Base-by-base conservation (phyloP, 2,329 filamentous ascomycete genomes). In the Cladosporium sp. region DNA sequence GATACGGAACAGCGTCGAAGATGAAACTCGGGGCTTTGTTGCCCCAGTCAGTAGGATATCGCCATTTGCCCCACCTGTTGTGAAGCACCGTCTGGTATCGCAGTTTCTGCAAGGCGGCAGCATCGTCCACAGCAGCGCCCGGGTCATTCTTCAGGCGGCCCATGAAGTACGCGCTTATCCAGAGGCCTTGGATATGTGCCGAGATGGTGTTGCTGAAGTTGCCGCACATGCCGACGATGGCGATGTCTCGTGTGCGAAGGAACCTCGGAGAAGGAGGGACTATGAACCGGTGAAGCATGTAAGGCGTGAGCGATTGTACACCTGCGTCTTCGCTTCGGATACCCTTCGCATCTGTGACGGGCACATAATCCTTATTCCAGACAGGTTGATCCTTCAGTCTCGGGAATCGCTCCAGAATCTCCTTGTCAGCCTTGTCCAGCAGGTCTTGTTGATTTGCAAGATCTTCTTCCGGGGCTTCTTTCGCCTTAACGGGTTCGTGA, bases 1-100 rank as follows among this genome's bases (percentile, higher is more conserved):
- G 63, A 61, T 89, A 93, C 3, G 85, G 85, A 48, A 92, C 64
- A 0, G 78, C 78, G 64, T 93, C 88, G 61, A 92, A 91, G 16
- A 87, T 82, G 55, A 90, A 83, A 63, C 87, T 85, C 0, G 83
- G 83, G 50, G 77, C 73, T 61, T 73, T 76, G 35, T 71, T 72
- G 1, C 85, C 85, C 59, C 80, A 83, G 0, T 85, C 85, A 2
- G 72, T 75, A 1, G 84, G 80, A 58, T 86, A 86, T 19, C 86
- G 76, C 78, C 83, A 84, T 55, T 76, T 80, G 3, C 84, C 83
- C 62, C 85, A 92, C 29, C 85, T 79, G 15, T 77, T 82, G 61
- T 85, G 75, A 39, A 89, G 69, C 16, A 83, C 76, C 3, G 45
- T 48, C 29, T 48, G 45, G 13, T 48, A 48, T 12, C 36, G 19